A percentile compares a stretch with the other conserved stretches of the same genome.
Evolutionary conservation across 306 rosid species (phyloP).

Genomic region (Rubus parviflorus): DNA sequence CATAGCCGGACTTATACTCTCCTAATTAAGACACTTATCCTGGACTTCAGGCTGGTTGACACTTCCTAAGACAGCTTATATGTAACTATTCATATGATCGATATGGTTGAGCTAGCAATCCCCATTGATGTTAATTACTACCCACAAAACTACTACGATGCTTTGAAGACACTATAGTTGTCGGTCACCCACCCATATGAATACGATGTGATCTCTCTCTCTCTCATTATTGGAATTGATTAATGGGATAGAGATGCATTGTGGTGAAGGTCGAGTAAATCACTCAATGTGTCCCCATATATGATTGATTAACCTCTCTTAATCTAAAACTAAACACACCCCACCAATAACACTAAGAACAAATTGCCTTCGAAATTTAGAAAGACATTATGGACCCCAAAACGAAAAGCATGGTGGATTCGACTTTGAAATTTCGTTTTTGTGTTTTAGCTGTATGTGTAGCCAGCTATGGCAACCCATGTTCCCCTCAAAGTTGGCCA

Average conservation of each 20-base stretch:
- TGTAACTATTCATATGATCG: neutral
- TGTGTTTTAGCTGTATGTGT: slow-evolving; percentile 53
- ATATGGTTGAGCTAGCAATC: neutral
- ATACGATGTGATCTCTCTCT: slow-evolving; percentile 46
- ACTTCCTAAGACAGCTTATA: neutral
- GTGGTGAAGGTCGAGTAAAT: neutral
- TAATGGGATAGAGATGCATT: neutral
- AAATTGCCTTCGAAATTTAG: slow-evolving; percentile 32
- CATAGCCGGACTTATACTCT: neutral
- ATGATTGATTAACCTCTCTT: slow-evolving; percentile 21
- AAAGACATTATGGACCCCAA: slow-evolving; percentile 6
- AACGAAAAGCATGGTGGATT: slow-evolving; percentile 7
- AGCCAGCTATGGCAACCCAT: slow-evolving; percentile 41
- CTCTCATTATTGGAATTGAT: neutral
- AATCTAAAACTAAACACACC: slow-evolving; percentile 25
- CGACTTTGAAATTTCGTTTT: slow-evolving; percentile 57
- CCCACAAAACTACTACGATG: slow-evolving; percentile 36
- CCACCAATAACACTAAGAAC: slow-evolving; percentile 41
- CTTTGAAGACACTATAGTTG: slow-evolving; percentile 46
- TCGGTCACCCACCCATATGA: slow-evolving; percentile 49
- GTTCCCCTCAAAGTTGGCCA: slow-evolving; percentile 34
- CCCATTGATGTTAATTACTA: slow-evolving; percentile 33
- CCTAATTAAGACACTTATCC: neutral
- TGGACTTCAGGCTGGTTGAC: neutral
- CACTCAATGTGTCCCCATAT: neutral